Evolutionary conservation across 495 filamentous ascomycete genomes (phyloP).

Genomic region (Penicillium goetzii): DNA sequence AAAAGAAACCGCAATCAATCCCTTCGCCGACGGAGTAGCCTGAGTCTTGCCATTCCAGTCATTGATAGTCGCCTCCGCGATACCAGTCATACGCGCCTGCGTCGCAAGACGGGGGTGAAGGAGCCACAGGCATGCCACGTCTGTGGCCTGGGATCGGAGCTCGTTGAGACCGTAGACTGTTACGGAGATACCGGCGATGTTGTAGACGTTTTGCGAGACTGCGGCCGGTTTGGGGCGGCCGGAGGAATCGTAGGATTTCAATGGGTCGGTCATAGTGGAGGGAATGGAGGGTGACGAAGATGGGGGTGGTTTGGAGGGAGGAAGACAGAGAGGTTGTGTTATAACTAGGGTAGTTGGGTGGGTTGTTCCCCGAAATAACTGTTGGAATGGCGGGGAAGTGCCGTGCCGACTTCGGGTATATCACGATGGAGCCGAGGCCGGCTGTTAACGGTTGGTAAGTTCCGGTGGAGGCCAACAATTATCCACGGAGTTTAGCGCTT

Average conservation of each 20-base stretch:
- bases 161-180: slow-evolving; percentile 81
- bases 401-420: slow-evolving; percentile 29
- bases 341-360: neutral
- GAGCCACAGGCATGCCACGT: slow-evolving; percentile 80
- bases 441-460: neutral
- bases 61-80: slow-evolving; percentile 57
- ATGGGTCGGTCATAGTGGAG: slow-evolving; percentile 42
- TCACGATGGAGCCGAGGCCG: slow-evolving; percentile 25
- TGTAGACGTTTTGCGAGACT: slow-evolving; percentile 62
- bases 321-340: neutral
- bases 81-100: slow-evolving; percentile 69
- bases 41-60: slow-evolving; percentile 58
- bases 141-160: slow-evolving; percentile 51
- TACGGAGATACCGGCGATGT: slow-evolving; percentile 75
- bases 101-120: slow-evolving; percentile 75
- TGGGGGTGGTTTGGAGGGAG: neutral
- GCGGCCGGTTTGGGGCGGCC: slow-evolving; percentile 36
- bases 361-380: neutral
- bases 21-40: slow-evolving; percentile 34
- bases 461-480: neutral
- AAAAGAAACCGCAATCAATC: slow-evolving; percentile 79
- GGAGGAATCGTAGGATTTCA: slow-evolving; percentile 36
- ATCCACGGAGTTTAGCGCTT: neutral
- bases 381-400: slow-evolving; percentile 16
- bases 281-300: neutral